These are phyloP conservation scores for Colletotrichum viniferum DNA, from an alignment of 2,329 filamentous ascomycete species.

Conservation along the genomic window DNA sequence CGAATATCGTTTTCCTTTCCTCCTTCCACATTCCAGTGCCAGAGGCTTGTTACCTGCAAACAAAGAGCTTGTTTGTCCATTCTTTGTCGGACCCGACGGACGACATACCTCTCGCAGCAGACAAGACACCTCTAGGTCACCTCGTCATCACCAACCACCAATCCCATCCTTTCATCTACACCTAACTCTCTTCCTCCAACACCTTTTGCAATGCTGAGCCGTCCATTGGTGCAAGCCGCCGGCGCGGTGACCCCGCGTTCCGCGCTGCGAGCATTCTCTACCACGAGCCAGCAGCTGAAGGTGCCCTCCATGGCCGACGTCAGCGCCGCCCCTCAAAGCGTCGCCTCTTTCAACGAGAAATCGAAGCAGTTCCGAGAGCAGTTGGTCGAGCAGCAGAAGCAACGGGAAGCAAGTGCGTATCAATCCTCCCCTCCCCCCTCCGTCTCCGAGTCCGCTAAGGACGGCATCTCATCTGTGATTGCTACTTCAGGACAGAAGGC, in stretches of 20 bases:
- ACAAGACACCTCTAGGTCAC: slow-evolving; percentile 14
- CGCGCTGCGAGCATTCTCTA: slow-evolving; percentile 60
- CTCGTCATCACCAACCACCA: neutral
- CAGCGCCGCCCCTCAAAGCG: slow-evolving; percentile 65
- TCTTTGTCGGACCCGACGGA: neutral
- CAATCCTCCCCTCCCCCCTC: slow-evolving; percentile 42
- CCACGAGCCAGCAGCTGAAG: slow-evolving; percentile 50
- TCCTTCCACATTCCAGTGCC: slow-evolving; percentile 6
- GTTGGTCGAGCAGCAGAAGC: slow-evolving; percentile 76
- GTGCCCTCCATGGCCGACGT: slow-evolving; percentile 88
- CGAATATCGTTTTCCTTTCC: slow-evolving; percentile 6
- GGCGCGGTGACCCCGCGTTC: slow-evolving; percentile 50
- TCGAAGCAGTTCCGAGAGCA: slow-evolving; percentile 88
- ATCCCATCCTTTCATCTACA: neutral
- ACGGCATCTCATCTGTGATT: slow-evolving; percentile 69
- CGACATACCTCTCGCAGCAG: neutral
- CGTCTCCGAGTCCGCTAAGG: slow-evolving; percentile 46
- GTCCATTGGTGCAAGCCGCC: slow-evolving; percentile 53
- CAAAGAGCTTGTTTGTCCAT: slow-evolving; percentile 15
- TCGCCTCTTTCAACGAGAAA: slow-evolving; percentile 78
- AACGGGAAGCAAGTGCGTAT: slow-evolving; percentile 83
- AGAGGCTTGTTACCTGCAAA: slow-evolving; percentile 21
- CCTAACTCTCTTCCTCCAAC: slow-evolving; percentile 24
- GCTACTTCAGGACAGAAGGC: slow-evolving; percentile 59
- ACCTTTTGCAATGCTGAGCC: slow-evolving; percentile 51